Conservation (phyloP, 2,329 filamentous ascomycete genomes). For the Trichoderma sp. region DNA sequence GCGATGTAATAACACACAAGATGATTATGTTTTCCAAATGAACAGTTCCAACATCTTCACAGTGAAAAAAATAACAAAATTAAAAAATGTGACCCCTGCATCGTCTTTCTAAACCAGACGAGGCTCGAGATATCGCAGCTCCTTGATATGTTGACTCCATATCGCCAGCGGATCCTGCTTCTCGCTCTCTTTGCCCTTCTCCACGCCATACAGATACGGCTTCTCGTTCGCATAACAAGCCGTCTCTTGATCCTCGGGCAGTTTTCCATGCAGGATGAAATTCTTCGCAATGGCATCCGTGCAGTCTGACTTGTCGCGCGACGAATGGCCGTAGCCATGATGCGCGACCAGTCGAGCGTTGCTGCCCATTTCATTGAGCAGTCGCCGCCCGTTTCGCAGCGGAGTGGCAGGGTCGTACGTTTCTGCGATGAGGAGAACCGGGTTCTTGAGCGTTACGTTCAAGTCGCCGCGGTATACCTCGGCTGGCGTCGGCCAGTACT, state of each 20-base stretch:
- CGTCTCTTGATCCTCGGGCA: constrained; percentile 43
- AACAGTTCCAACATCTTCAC: neutral
- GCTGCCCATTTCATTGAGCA: constrained; percentile 44
- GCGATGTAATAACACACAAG: neutral
- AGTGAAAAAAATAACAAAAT: neutral
- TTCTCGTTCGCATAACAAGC: constrained; percentile 47
- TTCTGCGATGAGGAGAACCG: constrained; percentile 47
- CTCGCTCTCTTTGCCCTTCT: neutral
- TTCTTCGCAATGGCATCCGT: constrained; percentile 41
- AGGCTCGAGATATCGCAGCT: constrained; percentile 2
- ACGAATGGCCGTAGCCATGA: constrained; percentile 49
- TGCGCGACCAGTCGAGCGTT: constrained; percentile 49
- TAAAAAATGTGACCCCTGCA: neutral
- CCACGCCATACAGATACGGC: constrained; percentile 43
- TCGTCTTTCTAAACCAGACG: neutral
- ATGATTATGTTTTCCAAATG: neutral
- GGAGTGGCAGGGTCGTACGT: constrained; percentile 51
- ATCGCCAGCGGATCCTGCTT: constrained; percentile 18
- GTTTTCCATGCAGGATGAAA: constrained; percentile 40
- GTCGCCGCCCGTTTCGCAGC: constrained; percentile 44
- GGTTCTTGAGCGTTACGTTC: constrained; percentile 41
- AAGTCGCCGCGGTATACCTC: constrained; percentile 47
- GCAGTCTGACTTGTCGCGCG: constrained; percentile 43
- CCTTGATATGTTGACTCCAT: constrained; percentile 24
- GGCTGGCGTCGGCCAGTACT: constrained; percentile 45